These are phyloP conservation scores for Calonectria hawksworthii DNA, from an alignment of 2,329 filamentous ascomycete species.

Conservation along the genomic window DNA sequence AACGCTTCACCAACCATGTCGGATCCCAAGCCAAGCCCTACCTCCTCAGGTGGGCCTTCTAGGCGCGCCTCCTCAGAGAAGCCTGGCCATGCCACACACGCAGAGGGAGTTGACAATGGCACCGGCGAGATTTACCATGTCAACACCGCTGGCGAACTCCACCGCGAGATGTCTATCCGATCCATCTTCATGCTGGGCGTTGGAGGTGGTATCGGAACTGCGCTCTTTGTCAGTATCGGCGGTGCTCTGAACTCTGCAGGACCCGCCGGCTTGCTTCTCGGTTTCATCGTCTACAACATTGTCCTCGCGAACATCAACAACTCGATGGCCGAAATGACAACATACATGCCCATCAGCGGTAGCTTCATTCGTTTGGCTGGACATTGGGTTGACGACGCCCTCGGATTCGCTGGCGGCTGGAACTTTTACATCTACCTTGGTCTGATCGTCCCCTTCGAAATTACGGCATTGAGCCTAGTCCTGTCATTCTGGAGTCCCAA, in stretches of 20 bases:
- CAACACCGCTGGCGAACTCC: background rate
- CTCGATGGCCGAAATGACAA: slow-evolving; percentile 74
- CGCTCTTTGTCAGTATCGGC: slow-evolving; percentile 74
- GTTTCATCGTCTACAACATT: slow-evolving; percentile 68
- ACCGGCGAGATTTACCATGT: background rate
- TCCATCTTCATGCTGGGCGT: slow-evolving; percentile 62
- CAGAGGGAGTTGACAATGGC: background rate
- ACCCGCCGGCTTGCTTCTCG: slow-evolving; percentile 68
- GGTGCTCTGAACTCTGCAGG: slow-evolving; percentile 61
- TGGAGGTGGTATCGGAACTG: slow-evolving; percentile 70
- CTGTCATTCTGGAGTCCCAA: slow-evolving; percentile 58
- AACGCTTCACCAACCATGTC: background rate
- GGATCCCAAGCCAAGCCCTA: background rate
- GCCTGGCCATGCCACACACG: background rate
- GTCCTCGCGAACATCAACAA: slow-evolving; percentile 75
- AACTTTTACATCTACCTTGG: slow-evolving; percentile 61
- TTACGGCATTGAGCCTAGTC: slow-evolving; percentile 58
- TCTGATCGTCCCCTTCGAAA: slow-evolving; percentile 60
- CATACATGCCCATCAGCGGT: slow-evolving; percentile 73
- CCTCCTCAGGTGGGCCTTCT: background rate
- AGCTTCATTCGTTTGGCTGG: slow-evolving; percentile 76
- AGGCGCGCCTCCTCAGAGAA: background rate
- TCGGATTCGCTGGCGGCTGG: slow-evolving; percentile 67
- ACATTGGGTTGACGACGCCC: slow-evolving; percentile 74
- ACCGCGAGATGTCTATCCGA: background rate